Base-by-base conservation (phyloP, 306 rosid genomes). In the Ochetophila trinervis region DNA sequence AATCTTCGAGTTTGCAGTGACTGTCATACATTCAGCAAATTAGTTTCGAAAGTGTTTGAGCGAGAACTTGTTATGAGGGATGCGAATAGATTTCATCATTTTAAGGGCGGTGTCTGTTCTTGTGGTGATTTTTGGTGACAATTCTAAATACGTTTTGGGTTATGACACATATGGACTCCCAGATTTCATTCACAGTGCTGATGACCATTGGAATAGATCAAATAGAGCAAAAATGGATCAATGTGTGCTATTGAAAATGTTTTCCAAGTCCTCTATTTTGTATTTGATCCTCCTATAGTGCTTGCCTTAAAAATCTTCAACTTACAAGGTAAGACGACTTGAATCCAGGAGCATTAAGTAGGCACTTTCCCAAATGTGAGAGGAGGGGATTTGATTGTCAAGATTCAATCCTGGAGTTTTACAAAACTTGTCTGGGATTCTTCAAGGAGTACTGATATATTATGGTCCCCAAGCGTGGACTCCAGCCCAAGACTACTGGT, bases 41-140 rank as follows among this genome's bases (percentile, higher is more conserved):
- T 86, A 66, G 88, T 85, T 5, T 84, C 96, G 6, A 77, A 74
- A 72, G 37, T 80, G 64, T 86, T 79, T 56, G 77, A 69, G 37
- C 74, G 83, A 47, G 49, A 68, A 57, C 86, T 88, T 45, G 65
- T 82, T 71, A 86, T 88, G 22, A 84, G 90, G 82, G 96, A 88
- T 82, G 85, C 90, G 69, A 86, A 67, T 54, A 84, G 96, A 69
- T 88, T 88, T 65, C 96, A 86, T 78, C 89, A 82, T 72, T 88
- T 88, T 70, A 64, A 76, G 70, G 72, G 74, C 16, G 90, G 96
- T 45, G 18, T 60, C 37, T 86, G 96, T 78, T 88, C 90, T 60
- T 88, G 96, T 80, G 79, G 86, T 54, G 92, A 88, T 73, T 86
- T 83, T 66, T 88, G 96, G 91, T 88, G 79, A 88, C 45, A 11